Percentiles rank a stretch among this genome's conserved stretches.
Evolutionary conservation across 257 asterid species (phyloP).

Genomic region (Nicotiana sylvestris): DNA sequence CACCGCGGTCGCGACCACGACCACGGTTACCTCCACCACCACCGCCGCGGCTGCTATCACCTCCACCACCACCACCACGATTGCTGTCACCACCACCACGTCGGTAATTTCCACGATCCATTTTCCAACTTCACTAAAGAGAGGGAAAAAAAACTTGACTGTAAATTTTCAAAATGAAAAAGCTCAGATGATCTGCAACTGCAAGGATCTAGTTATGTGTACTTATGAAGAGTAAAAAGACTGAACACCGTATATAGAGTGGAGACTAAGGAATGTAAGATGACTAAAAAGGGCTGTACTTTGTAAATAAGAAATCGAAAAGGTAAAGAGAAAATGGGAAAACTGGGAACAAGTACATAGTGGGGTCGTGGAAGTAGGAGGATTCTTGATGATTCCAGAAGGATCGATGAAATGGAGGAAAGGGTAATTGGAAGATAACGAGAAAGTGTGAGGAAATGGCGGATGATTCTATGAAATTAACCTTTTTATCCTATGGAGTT

Average conservation of each 20-base stretch:
- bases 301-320: background rate
- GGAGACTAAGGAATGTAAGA: background rate
- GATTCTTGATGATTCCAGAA: slow-evolving; percentile 24
- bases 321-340: background rate
- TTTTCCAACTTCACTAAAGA: background rate
- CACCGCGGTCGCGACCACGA: slow-evolving; percentile 9
- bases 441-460: background rate
- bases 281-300: slow-evolving; percentile 19
- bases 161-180: background rate
- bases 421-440: background rate
- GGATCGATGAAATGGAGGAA: background rate
- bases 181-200: background rate
- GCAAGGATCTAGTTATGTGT: background rate
- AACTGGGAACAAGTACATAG: background rate
- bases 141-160: background rate
- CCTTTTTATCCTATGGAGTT: background rate
- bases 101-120: slow-evolving; percentile 4
- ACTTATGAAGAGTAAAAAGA: background rate
- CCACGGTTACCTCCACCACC: slow-evolving; percentile 18
- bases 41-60: background rate
- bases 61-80: background rate
- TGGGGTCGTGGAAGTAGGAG: background rate
- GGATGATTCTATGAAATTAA: background rate
- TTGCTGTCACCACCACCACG: background rate
- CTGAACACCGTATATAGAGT: background rate